Evolutionary conservation across 73 alveolate genomes (phyloP).

Genomic region (Symbiodinium pilosum): DNA sequence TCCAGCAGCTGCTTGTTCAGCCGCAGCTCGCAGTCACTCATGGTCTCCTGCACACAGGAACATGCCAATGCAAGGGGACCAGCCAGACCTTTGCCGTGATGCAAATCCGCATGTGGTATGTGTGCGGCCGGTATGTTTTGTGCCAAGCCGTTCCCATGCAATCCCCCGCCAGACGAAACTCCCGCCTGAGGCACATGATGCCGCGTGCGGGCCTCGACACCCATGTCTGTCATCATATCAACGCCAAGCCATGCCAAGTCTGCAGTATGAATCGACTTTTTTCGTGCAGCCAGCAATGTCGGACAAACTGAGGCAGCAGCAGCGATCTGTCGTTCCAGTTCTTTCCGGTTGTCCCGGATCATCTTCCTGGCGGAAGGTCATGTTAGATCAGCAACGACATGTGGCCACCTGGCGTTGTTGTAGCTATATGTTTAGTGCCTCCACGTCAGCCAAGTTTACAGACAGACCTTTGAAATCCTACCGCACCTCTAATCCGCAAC

Average conservation of each 20-base stretch:
- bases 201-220: not conserved
- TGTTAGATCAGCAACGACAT: not conserved
- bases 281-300: not conserved
- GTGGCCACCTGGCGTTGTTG: too few relatives aligned
- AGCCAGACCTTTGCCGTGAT: not conserved
- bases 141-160: too few relatives aligned
- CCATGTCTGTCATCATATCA: too few relatives aligned
- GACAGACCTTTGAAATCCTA: too few relatives aligned
- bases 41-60: conserved; percentile 37
- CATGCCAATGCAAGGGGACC: not conserved
- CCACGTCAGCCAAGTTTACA: too few relatives aligned
- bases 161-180: not conserved
- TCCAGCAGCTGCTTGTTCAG: conserved; percentile 86
- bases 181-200: not conserved
- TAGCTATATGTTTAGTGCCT: too few relatives aligned
- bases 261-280: not conserved
- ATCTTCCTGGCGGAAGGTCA: not conserved
- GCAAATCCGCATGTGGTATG: too few relatives aligned
- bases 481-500: too few relatives aligned
- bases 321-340: conserved; percentile 58
- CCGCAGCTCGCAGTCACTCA: conserved; percentile 91
- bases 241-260: too few relatives aligned
- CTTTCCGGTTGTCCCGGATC: conserved; percentile 37
- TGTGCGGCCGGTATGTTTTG: too few relatives aligned
- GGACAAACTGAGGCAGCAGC: not conserved